Evolutionary conservation across 2,329 filamentous ascomycete species (phyloP).

Genomic region (Pyricularia pennisetigena): DNA sequence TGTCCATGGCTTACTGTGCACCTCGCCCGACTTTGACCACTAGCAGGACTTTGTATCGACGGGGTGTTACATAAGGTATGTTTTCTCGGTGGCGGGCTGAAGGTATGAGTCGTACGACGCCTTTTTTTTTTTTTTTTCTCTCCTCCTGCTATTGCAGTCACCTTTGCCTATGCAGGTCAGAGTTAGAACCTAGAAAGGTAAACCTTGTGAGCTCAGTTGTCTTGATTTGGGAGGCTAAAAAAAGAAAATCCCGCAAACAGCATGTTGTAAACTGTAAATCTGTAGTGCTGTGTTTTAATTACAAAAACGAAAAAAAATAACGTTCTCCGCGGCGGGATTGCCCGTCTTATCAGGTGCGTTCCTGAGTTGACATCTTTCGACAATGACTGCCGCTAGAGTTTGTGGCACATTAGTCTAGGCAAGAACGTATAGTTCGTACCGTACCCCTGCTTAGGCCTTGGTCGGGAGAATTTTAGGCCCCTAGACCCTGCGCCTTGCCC

Average conservation of each 20-base stretch:
- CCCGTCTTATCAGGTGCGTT: neutral
- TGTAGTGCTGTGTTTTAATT: neutral
- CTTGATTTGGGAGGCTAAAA: neutral
- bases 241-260: neutral
- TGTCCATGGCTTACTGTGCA: neutral
- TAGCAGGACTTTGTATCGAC: neutral
- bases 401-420: neutral
- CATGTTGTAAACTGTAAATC: neutral
- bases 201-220: neutral
- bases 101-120: neutral
- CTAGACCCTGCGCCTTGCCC: neutral
- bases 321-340: conserved; percentile 5
- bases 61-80: neutral
- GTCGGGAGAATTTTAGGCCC: neutral
- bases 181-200: neutral
- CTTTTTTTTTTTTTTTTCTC: neutral
- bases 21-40: neutral
- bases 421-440: neutral
- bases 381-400: neutral
- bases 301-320: neutral
- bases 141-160: neutral
- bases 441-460: neutral
- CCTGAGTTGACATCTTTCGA: neutral
- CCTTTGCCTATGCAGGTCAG: neutral
- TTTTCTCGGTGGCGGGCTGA: neutral